phyloP scores from a whole-genome alignment of 768 basidiomycete species.

The Mycena filopes region DNA sequence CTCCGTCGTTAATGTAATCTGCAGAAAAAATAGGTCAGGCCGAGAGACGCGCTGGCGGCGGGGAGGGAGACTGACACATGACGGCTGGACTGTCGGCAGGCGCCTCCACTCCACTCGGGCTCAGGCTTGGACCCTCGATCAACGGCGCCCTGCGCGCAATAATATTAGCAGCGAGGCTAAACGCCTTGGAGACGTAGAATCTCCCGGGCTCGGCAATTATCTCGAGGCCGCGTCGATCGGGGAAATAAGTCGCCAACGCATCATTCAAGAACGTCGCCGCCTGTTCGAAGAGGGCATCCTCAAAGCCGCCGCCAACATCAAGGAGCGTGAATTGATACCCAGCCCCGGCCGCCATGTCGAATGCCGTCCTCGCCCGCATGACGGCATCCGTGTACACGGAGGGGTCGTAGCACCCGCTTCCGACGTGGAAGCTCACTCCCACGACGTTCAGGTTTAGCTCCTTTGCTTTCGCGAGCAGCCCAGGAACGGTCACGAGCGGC shows the following conservation, averaged over 20 bases:
- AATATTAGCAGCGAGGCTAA: conserved; percentile 91
- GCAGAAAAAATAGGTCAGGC: conserved; percentile 32
- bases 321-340: conserved; percentile 88
- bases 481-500: conserved; percentile 80
- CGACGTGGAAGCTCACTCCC: conserved; percentile 98
- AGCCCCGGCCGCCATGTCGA: conserved; percentile 84
- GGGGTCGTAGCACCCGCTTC: conserved; percentile 97
- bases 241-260: conserved; percentile 85
- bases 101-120: conserved; percentile 30
- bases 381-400: conserved; percentile 91
- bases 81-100: conserved; percentile 58
- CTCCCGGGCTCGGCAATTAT: conserved; percentile 97
- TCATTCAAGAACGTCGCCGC: conserved; percentile 77
- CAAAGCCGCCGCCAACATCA: conserved; percentile 97
- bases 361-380: conserved; percentile 82
- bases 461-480: conserved; percentile 80
- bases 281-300: conserved; percentile 83
- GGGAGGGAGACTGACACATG: conserved; percentile 84
- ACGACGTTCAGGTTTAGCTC: conserved; percentile 87
- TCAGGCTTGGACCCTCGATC: too few relatives aligned
- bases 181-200: conserved; percentile 92
- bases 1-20: conserved; percentile 99
- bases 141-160: conserved; percentile 85
- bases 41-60: too few relatives aligned
- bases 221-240: conserved; percentile 71